A percentile compares a stretch with the other conserved stretches of the same genome.
phyloP scores from a whole-genome alignment of 2,329 filamentous ascomycete species.

The Aureobasidium melanogenum region DNA sequence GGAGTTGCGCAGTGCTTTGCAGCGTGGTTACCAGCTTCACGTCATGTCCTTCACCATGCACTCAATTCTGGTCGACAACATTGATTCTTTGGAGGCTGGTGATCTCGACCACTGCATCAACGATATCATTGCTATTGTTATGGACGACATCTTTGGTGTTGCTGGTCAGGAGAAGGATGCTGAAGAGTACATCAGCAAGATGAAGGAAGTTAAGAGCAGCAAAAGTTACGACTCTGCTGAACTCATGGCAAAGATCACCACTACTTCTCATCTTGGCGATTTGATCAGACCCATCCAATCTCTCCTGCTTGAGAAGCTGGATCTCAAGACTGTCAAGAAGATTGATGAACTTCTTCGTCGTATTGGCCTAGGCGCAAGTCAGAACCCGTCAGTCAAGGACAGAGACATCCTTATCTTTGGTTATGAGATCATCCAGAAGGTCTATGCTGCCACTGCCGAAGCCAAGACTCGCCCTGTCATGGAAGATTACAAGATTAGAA shows the following conservation, averaged over 20 bases:
- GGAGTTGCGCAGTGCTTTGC: conserved; percentile 74
- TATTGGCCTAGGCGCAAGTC: conserved; percentile 71
- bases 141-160: conserved; percentile 94
- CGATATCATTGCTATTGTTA: conserved; percentile 71
- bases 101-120: conserved; percentile 82
- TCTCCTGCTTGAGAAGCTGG: conserved; percentile 74
- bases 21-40: conserved; percentile 84
- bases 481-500: conserved; percentile 54
- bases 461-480: conserved; percentile 25
- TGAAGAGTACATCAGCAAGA: conserved; percentile 86
- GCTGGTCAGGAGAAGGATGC: conserved; percentile 95
- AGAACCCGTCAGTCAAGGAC: conserved; percentile 69
- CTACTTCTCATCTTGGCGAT: conserved; percentile 62
- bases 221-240: conserved; percentile 99
- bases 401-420: conserved; percentile 86
- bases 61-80: conserved; percentile 70
- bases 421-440: conserved; percentile 85
- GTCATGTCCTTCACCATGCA: conserved; percentile 93
- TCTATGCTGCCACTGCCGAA: conserved; percentile 49
- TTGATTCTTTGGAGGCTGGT: conserved; percentile 65
- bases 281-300: conserved; percentile 71
- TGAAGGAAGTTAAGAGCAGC: conserved; percentile 96
- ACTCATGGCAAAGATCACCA: conserved; percentile 73
- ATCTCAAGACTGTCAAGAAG: conserved; percentile 74
- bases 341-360: conserved; percentile 81